These are phyloP conservation scores for Phytophthora hibernalis DNA, from an alignment of 352 stramenopile genomes.

Conservation along the genomic window DNA sequence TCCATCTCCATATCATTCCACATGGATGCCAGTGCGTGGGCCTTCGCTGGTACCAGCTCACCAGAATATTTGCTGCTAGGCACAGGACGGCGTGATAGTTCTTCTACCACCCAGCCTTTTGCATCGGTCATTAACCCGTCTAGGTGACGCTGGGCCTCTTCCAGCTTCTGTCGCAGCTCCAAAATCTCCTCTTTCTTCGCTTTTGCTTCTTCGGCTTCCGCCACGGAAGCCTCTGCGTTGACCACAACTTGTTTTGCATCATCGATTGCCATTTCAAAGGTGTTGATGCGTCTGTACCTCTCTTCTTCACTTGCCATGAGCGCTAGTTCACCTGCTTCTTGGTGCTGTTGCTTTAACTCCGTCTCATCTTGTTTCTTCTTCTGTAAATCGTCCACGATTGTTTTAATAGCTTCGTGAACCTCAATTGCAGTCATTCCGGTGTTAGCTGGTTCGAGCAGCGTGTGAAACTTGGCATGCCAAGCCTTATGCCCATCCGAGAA, in stretches of 20 bases:
- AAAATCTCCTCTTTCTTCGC: constrained; percentile 80
- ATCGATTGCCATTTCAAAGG: constrained; percentile 46
- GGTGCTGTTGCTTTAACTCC: constrained; percentile 28
- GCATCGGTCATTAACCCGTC: constrained; percentile 35
- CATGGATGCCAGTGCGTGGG: constrained; percentile 38
- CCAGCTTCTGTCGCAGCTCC: constrained; percentile 52
- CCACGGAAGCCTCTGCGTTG: constrained; percentile 43
- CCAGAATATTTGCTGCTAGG: constrained; percentile 37
- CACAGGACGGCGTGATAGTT: constrained; percentile 11
- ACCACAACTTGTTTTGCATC: constrained; percentile 49
- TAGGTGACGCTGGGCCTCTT: constrained; percentile 42
- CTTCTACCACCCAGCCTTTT: constrained; percentile 35
- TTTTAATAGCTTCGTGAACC: constrained; percentile 42
- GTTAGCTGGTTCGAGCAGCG: constrained; percentile 38
- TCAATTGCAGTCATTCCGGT: constrained; percentile 34
- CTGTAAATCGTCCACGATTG: constrained; percentile 40
- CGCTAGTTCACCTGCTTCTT: constrained; percentile 36
- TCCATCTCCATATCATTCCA: constrained; percentile 69
- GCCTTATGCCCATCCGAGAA: constrained; percentile 36
- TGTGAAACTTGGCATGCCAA: constrained; percentile 65
- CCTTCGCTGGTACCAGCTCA: constrained; percentile 41
- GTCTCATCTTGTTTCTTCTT: constrained; percentile 25
- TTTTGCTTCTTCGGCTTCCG: constrained; percentile 74
- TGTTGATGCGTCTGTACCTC: constrained; percentile 38
- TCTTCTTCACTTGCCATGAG: constrained; percentile 52